Conservation (phyloP, 176 grass and related monocot species). For the Rhipidocladum racemiflorum region DNA sequence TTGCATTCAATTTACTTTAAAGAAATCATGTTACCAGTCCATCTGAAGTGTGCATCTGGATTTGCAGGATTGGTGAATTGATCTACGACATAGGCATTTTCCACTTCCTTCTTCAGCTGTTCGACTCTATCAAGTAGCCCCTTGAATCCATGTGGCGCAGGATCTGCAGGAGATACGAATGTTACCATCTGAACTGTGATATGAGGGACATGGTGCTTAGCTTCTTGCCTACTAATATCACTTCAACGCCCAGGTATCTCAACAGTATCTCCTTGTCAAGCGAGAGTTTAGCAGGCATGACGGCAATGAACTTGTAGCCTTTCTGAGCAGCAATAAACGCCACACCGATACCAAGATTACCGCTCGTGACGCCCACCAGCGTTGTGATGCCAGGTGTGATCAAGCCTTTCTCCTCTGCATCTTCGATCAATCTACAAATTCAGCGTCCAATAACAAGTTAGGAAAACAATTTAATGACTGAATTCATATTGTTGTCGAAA, state of each 20-base stretch:
- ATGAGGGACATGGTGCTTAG: neutral
- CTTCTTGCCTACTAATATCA: conserved; percentile 67
- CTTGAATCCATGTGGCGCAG: conserved; percentile 56
- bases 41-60: conserved; percentile 70
- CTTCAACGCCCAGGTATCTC: conserved; percentile 69
- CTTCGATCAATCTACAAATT: conserved; percentile 79
- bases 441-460: neutral
- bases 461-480: neutral
- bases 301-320: conserved; percentile 68
- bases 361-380: conserved; percentile 56
- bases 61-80: conserved; percentile 76
- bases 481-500: neutral
- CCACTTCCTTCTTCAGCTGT: conserved; percentile 54
- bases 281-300: conserved; percentile 57
- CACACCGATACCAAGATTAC: conserved; percentile 71
- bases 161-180: conserved; percentile 49
- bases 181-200: neutral
- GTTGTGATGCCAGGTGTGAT: conserved; percentile 69
- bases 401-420: conserved; percentile 80
- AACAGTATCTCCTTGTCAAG: conserved; percentile 73
- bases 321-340: conserved; percentile 60
- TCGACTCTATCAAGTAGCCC: conserved; percentile 56
- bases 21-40: conserved; percentile 55
- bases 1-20: neutral
- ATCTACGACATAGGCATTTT: conserved; percentile 60